Evolutionary conservation across 2,329 filamentous ascomycete genomes (phyloP).

Genomic region (Stromatinia cepivora): DNA sequence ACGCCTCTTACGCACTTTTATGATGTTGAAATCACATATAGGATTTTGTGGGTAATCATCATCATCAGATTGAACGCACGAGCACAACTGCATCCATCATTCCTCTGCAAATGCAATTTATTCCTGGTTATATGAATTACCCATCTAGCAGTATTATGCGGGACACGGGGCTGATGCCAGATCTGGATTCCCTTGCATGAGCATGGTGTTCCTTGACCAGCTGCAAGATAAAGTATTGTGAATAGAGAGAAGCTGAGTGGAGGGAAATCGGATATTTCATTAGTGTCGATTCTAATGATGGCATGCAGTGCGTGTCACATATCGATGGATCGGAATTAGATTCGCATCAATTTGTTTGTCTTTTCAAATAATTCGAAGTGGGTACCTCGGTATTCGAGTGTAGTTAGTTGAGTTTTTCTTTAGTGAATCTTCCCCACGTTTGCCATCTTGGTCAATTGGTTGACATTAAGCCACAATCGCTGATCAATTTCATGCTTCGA

Average conservation of each 20-base stretch:
- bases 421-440: background rate
- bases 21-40: background rate
- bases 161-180: background rate
- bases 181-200: background rate
- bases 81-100: background rate
- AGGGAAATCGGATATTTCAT: background rate
- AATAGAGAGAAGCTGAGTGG: background rate
- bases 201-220: background rate
- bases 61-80: too few species aligned
- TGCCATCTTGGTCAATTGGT: background rate
- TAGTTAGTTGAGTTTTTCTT: background rate
- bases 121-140: background rate
- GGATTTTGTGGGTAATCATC: background rate
- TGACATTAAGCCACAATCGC: too few species aligned
- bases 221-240: background rate
- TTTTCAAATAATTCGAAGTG: background rate
- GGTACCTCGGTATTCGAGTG: background rate
- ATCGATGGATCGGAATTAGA: background rate
- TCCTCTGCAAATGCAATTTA: background rate
- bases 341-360: background rate
- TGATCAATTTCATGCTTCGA: background rate
- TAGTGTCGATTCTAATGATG: background rate
- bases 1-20: background rate
- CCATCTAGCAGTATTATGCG: background rate
- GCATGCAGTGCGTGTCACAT: background rate